Conservation (phyloP, 2,329 filamentous ascomycete species). For the Dissoconium aciculare region DNA sequence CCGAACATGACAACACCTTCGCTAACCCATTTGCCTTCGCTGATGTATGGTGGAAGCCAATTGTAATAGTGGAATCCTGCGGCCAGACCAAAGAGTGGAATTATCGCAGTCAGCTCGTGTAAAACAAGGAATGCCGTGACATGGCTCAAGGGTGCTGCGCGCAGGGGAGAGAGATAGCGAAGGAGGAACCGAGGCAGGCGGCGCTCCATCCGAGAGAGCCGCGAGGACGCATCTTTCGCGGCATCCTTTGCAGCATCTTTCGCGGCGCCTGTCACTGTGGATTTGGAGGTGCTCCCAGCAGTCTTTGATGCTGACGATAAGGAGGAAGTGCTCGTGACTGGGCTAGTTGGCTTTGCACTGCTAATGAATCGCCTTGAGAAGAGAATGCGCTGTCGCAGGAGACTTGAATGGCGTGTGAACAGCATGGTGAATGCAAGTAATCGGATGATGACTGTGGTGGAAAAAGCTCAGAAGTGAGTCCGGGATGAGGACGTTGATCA, state of each 20-base stretch:
- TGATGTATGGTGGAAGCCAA: constrained; percentile 49
- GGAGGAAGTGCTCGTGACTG: no score
- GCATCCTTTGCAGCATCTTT: no score
- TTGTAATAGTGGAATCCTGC: constrained; percentile 65
- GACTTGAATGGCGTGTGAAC: no score
- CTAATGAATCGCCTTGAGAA: neutral
- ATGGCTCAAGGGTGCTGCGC: constrained; percentile 65
- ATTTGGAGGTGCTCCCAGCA: no score
- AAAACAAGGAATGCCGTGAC: constrained; percentile 74
- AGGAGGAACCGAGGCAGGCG: constrained; percentile 50
- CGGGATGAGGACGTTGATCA: no score
- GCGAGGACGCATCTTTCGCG: no score
- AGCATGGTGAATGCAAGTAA: no score
- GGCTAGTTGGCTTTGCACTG: neutral
- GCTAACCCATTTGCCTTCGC: constrained; percentile 39
- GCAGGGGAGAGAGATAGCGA: constrained; percentile 53
- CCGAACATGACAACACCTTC: constrained; percentile 61
- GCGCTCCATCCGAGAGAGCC: constrained; percentile 25
- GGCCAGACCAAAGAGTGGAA: constrained; percentile 62
- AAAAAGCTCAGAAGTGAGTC: no score
- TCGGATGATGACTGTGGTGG: no score
- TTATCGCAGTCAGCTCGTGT: constrained; percentile 78
- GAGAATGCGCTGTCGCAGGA: no score
- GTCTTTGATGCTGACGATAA: no score
- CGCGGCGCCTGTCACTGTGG: no score